These are phyloP conservation scores for Verbena officinalis DNA, from an alignment of 257 asterid species.

Conservation along the genomic window DNA sequence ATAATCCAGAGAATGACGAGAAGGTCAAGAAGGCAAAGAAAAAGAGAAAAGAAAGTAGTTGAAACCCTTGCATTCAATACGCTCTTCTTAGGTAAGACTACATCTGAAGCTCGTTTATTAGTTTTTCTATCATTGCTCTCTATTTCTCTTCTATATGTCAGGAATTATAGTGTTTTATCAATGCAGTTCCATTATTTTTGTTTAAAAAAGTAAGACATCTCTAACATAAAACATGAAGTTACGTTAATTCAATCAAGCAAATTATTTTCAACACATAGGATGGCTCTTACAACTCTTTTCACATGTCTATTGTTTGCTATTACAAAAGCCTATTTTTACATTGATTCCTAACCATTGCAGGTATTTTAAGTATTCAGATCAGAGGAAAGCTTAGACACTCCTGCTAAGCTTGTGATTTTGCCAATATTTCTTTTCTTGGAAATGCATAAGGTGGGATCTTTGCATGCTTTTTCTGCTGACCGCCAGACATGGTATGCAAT, in stretches of 20 bases:
- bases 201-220: not conserved
- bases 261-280: not conserved
- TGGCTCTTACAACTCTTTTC: not conserved
- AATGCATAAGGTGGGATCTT: not conserved
- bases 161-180: not conserved
- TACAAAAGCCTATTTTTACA: not conserved
- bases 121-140: conserved; percentile 1
- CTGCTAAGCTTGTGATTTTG: not conserved
- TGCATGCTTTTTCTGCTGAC: not conserved
- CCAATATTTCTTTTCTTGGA: conserved; percentile 9
- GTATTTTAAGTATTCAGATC: not conserved
- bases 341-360: conserved; percentile 10
- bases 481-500: not conserved
- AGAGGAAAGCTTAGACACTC: not conserved
- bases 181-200: not conserved
- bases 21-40: conserved; percentile 45
- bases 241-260: not conserved
- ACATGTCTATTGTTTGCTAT: not conserved
- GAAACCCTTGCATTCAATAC: conserved; percentile 25
- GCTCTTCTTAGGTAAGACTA: conserved; percentile 16
- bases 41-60: conserved; percentile 38
- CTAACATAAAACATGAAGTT: not conserved
- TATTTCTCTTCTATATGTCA: not conserved
- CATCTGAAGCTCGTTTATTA: conserved; percentile 5
- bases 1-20: conserved; percentile 28